phyloP scores from a whole-genome alignment of 371 early-diverging fungal genomes.

The Mycotypha africana region DNA sequence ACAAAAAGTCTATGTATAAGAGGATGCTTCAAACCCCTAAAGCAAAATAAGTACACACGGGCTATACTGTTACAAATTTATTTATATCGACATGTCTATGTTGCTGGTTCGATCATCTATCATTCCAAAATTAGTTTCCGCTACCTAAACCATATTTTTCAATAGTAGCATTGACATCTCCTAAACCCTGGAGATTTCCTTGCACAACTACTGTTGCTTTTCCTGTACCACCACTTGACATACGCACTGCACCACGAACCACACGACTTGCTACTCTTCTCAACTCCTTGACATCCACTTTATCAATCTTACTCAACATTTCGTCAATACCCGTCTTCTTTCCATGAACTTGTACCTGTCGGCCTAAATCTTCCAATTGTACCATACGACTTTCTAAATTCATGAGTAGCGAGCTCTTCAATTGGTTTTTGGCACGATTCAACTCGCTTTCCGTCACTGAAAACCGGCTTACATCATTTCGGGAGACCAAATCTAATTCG shows the following conservation, averaged over 20 bases:
- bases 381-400: conserved; percentile 89
- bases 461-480: conserved; percentile 26
- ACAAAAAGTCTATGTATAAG: no score
- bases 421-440: conserved; percentile 90
- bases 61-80: no score
- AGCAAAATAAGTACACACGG: no score
- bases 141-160: conserved; percentile 30
- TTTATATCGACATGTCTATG: no score
- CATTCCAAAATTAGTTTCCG: conserved; percentile 12
- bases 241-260: conserved; percentile 50
- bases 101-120: no score
- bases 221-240: conserved; percentile 51
- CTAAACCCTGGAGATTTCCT: conserved; percentile 42
- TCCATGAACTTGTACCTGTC: conserved; percentile 84
- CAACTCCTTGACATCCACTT: conserved; percentile 66
- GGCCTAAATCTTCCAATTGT: conserved; percentile 91
- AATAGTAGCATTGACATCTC: conserved; percentile 26
- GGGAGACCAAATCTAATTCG: conserved; percentile 73
- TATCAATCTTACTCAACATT: conserved; percentile 73
- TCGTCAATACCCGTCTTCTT: conserved; percentile 70
- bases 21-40: no score
- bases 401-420: conserved; percentile 90
- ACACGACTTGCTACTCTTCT: conserved; percentile 60
- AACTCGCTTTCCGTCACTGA: conserved; percentile 61
- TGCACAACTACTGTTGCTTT: conserved; percentile 52